Evolutionary conservation across 257 asterid genomes (phyloP), one percentile per base, ranked within the genome.

Genomic region (Solanum chilense): DNA sequence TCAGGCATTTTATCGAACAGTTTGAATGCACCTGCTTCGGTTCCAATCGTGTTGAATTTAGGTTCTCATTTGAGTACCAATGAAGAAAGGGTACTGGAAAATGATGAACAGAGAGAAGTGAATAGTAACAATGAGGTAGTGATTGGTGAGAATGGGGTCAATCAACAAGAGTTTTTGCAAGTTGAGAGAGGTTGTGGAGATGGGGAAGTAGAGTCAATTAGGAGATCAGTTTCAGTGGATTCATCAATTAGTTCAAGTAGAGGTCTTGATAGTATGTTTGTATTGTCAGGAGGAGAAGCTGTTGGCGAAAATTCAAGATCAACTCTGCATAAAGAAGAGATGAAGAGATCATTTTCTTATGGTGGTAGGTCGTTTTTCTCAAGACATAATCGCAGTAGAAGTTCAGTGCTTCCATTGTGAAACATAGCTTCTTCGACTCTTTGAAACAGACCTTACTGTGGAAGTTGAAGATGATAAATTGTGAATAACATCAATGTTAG

Each of bases 291-390:
- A 21, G 80, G 2, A 37, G 66, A 75, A 33, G 31, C 39, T 12
- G 27, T 5, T 27, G 87, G 85, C 56, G 81, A n/a, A 64, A 84
- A 66, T 25, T 27, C 87, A 31, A 70, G 33, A 45, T 52, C 87
- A n/a, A 77, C 33, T 71, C 88, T 85, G 66, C 73, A 77, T 66
- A 66, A 73, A 41, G 83, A 45, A 44, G 83, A 45, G 44, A 90
- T 91, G 88, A 91, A 89, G 78, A 91, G 90, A 73, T 89, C 91
- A 14, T 69, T 77, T 21, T 87, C 92, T 0, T 88, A 87, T 69
- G 82, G 88, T 3, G 89, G 89, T 15, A 87, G 88, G 68, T 69
- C 91, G 9, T 86, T 89, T 25, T 60, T 89, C n/a, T 80, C 88
- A 13, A 87, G 91, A 82, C 82, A 87, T 69, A 7, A 52, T 68